Evolutionary conservation across 805 yeast genomes (phyloP), one percentile per base, ranked within the genome.

Genomic region (Yarrowia deformans): DNA sequence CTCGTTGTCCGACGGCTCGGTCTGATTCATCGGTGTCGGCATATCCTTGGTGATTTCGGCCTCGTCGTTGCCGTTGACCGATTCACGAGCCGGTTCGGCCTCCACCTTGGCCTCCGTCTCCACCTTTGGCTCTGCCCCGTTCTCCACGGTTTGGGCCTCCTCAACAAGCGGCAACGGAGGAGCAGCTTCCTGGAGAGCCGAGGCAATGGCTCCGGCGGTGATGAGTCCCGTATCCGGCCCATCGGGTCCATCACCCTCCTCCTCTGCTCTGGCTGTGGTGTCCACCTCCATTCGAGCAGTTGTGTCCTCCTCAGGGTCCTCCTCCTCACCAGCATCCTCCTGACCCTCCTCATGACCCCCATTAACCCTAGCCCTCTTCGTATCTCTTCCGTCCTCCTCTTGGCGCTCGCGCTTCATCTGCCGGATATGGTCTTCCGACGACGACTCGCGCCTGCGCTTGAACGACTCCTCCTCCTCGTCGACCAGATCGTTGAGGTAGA

Each of bases 401-500:
- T 50, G 70, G 32, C 49, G 67, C 34, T 45, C 64, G 58, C 46
- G 70, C 70, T 54, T 37, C 70, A 39, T 50, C 68, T 54, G 52
- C 61, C 71, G 35, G 55, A 60, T 60, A 14, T 60, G 52, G 52
- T 60, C 66, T 29, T 60, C 66, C 13, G 66, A 60, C 32, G 66
- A 60, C 40, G 68, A 63, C 23, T 63, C 68, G 16, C 68, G 48
- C 32, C 58, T 43, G 48, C 54, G 50, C 39, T 66, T 70, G 67
- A 66, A 39, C 52, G 50, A 50, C 49, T 67, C 70, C 34, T 63
- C 70, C 68, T 74, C 70, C 42, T 60, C 66, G 67, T 74, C 48
- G 84, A 84, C 72, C 83, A 75, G 69, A 77, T 82, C 35, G 82
- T 79, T 71, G 84, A 78, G 74, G 54, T 87, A 94, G 91, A 92